These are phyloP conservation scores for Thermoascus crustaceus DNA, from an alignment of 2,329 filamentous ascomycete genomes.

Conservation along the genomic window DNA sequence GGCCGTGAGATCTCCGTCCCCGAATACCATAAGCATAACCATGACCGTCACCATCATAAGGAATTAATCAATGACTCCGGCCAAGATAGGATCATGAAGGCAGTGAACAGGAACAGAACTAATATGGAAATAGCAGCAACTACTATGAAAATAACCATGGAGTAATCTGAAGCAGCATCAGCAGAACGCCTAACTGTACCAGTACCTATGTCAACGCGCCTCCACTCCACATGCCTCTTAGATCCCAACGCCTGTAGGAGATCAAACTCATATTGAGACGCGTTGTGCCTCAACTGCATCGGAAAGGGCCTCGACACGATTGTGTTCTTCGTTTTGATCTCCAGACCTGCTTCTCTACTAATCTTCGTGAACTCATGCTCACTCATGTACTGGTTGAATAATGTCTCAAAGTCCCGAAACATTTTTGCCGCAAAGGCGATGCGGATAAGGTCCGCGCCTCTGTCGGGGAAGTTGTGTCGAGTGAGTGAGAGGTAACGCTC, in stretches of 20 bases:
- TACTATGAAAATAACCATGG: too few relatives aligned
- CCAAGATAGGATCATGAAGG: too few relatives aligned
- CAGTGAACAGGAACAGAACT: too few relatives aligned
- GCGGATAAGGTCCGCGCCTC: neutral
- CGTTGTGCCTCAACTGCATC: slow-evolving; percentile 14
- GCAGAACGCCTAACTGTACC: too few relatives aligned
- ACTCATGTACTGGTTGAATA: slow-evolving; percentile 9
- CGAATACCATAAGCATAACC: too few relatives aligned
- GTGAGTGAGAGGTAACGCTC: slow-evolving; percentile 6
- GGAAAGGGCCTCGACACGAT: slow-evolving; percentile 31
- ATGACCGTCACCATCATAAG: too few relatives aligned
- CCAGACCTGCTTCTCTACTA: slow-evolving; percentile 8
- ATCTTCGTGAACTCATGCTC: slow-evolving; percentile 5
- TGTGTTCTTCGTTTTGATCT: slow-evolving; percentile 21
- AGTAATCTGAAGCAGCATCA: too few relatives aligned
- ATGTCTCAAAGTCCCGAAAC: slow-evolving; percentile 6
- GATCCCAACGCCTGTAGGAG: slow-evolving; percentile 9
- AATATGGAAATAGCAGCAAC: too few relatives aligned
- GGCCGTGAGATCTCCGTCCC: too few relatives aligned
- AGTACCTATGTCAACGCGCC: too few relatives aligned
- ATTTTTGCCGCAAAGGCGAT: neutral
- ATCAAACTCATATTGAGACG: slow-evolving; percentile 26
- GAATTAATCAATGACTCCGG: too few relatives aligned
- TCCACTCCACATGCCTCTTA: slow-evolving; percentile 29
- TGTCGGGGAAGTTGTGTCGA: neutral